Base-by-base conservation (phyloP, 2,329 filamentous ascomycete genomes). In the Trichoderma sp. region DNA sequence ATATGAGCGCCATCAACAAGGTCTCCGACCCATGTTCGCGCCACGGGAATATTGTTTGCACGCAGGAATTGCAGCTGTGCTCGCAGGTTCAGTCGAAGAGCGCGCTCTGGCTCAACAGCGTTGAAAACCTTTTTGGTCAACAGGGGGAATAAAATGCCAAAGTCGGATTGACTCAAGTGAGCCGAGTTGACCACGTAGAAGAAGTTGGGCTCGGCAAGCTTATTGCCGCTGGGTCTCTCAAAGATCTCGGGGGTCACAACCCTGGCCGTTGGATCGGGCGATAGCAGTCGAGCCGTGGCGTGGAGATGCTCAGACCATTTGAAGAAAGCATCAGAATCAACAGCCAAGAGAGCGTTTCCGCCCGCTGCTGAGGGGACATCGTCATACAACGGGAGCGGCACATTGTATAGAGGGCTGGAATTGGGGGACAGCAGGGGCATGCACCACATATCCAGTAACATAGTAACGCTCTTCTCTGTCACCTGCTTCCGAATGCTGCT, bases 141-240 rank as follows among this genome's bases (percentile, higher is more conserved):
- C 85, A 89, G 91, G 0, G 92, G 92, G 75, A 96, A 96, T 26
- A 97, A 80, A 28, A 96, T 81, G 43, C 91, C 93, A 73, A 96
- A 96, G 75, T 97, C 93, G 24, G 89, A 91, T 79, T 96, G 93
- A 69, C 87, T 92, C 30, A 96, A 85, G 76, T 97, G 93, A 0
- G 93, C 92, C n/a, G 90, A 91, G 55, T 86, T 83, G 16, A 84
- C 77, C 3, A 92, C 89, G 77, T 92, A 95, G 81, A 92, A 96
- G 75, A 95, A 87, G 73, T 90, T 86, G 5, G 92, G 89, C 68
- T 84, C 82, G 0, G 80, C 73, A 16, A 86, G 77, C 66, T 76
- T 78, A 32, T 81, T 77, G 10, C 82, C 83, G 66, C 81, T 80
- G 4, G 79, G 79, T 3, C 81, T 78, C 68, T 84, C 78, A 71